A percentile compares a stretch with the other conserved stretches of the same genome.
Conservation (phyloP, 306 rosid genomes). For the Castanea mollissima region DNA sequence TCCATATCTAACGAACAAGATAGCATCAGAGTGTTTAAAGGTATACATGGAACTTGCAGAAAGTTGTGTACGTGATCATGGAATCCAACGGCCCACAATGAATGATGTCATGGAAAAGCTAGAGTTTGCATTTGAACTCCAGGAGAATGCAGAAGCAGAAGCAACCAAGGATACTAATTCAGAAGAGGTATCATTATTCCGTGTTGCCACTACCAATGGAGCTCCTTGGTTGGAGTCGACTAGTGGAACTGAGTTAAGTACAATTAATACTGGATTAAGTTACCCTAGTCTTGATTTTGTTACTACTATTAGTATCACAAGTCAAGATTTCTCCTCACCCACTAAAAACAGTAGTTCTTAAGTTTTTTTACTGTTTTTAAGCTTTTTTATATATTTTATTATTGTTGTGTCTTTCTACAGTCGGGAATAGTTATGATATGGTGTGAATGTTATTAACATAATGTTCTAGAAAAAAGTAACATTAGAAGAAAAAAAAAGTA, state of each 20-base stretch:
- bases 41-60: conserved; percentile 39
- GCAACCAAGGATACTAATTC: not conserved
- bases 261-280: not conserved
- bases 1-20: conserved; percentile 18
- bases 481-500: no score
- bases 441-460: no score
- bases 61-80: conserved; percentile 51
- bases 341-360: not conserved
- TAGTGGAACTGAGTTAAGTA: not conserved
- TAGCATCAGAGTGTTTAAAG: conserved; percentile 28
- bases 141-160: conserved; percentile 2
- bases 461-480: no score
- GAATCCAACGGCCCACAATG: conserved; percentile 51
- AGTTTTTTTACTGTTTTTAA: not conserved
- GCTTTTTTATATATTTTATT: not conserved
- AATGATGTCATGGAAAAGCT: conserved; percentile 58
- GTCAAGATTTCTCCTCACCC: not conserved
- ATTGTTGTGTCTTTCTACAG: not conserved
- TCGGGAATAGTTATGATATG: no score
- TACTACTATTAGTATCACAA: no score
- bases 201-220: not conserved
- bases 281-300: not conserved
- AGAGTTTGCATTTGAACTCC: conserved; percentile 55
- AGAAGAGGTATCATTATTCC: not conserved
- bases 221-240: not conserved